Conservation (phyloP, 116 monocot species). For the Posidonia oceanica region DNA sequence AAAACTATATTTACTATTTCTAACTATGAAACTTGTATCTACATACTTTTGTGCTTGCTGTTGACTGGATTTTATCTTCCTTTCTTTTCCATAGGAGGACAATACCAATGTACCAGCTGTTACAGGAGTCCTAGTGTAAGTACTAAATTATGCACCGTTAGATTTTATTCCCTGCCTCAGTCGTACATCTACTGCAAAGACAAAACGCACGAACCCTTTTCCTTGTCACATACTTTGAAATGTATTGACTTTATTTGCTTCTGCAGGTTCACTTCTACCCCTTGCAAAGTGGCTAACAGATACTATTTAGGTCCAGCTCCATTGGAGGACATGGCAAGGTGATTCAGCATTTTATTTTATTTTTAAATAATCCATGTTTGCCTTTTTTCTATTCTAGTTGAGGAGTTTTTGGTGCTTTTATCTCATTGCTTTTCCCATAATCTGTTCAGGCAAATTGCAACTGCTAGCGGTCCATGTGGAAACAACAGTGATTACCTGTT, state of each 20-base stretch:
- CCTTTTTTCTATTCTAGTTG: not conserved
- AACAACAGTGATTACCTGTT: slow-evolving; percentile 96
- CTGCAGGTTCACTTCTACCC: slow-evolving; percentile 88
- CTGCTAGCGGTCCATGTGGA: slow-evolving; percentile 83
- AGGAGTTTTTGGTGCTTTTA: not conserved
- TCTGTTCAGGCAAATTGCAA: slow-evolving; percentile 80
- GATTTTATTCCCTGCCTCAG: not conserved
- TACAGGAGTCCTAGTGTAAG: slow-evolving; percentile 77
- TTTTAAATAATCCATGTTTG: not conserved
- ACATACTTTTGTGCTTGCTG: not conserved
- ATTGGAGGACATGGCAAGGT: slow-evolving; percentile 95
- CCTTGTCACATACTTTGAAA: no score
- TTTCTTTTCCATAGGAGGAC: slow-evolving; percentile 47
- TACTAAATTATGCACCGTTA: not conserved
- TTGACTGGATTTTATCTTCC: not conserved
- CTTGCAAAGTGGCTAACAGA: slow-evolving; percentile 53
- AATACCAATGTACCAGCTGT: slow-evolving; percentile 35
- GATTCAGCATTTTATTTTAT: not conserved
- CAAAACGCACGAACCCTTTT: no score
- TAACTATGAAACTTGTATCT: not conserved
- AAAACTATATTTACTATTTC: not conserved
- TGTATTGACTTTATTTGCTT: not conserved
- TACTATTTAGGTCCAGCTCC: slow-evolving; percentile 97
- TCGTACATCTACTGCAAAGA: not conserved
- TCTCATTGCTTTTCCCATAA: not conserved